Evolutionary conservation across 2,329 filamentous ascomycete species (phyloP).

Genomic region (Daldinia sp.): DNA sequence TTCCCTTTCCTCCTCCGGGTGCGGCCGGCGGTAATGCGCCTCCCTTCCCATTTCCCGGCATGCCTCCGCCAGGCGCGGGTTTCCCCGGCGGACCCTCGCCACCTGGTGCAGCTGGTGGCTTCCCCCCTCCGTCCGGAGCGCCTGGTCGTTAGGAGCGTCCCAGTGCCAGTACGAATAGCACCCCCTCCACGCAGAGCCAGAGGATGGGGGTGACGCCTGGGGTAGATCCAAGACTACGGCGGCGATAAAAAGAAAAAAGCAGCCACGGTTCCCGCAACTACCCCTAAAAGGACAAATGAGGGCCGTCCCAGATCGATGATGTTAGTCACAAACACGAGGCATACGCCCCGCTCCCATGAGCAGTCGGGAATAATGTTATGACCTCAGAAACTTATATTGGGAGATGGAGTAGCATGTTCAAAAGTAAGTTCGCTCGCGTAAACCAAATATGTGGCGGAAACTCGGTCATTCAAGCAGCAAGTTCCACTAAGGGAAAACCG

Average conservation of each 20-base stretch:
- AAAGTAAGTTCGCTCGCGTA: not conserved
- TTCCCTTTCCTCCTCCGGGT: slow-evolving; percentile 47
- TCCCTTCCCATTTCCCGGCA: slow-evolving; percentile 58
- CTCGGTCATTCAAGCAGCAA: not conserved
- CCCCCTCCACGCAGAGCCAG: too few relatives aligned
- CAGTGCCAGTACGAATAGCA: not conserved
- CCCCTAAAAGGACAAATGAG: not conserved
- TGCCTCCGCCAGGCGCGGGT: slow-evolving; percentile 51
- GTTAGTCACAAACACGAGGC: too few relatives aligned
- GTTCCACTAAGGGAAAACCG: not conserved
- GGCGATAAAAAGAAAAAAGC: too few relatives aligned
- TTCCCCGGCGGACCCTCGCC: slow-evolving; percentile 52
- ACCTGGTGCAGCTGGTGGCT: slow-evolving; percentile 41
- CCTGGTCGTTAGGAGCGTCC: slow-evolving; percentile 47
- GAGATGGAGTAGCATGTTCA: not conserved
- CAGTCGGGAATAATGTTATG: not conserved
- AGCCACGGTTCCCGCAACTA: not conserved
- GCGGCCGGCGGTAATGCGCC: slow-evolving; percentile 53
- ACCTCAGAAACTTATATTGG: not conserved
- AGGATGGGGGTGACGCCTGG: too few relatives aligned
- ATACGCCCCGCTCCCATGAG: not conserved
- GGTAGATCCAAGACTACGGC: not conserved
- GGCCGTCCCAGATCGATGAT: too few relatives aligned
- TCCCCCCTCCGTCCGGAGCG: slow-evolving; percentile 44
- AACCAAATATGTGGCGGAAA: not conserved